Evolutionary conservation across 2,329 filamentous ascomycete genomes (phyloP).

Genomic region (Cryphonectria parasitica): DNA sequence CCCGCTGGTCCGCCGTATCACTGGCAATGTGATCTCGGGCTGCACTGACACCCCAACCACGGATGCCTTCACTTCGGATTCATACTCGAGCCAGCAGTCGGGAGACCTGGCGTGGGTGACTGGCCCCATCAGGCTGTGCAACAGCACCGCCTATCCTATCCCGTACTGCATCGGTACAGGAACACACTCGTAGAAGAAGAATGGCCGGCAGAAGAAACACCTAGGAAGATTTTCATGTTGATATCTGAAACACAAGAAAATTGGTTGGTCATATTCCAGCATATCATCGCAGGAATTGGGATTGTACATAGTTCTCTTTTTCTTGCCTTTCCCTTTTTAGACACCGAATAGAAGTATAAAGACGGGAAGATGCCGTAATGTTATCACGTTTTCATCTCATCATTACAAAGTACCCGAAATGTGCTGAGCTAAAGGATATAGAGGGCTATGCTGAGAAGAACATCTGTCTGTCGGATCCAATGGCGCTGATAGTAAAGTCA

Average conservation of each 20-base stretch:
- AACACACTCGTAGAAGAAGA: conserved; percentile 18
- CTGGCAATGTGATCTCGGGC: conserved; percentile 42
- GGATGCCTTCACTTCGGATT: conserved; percentile 40
- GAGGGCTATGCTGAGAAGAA: no score
- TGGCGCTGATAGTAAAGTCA: no score
- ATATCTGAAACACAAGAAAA: neutral
- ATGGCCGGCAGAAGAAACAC: neutral
- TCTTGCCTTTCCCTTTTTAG: neutral
- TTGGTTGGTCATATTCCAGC: neutral
- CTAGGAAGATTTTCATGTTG: neutral
- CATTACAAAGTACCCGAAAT: neutral
- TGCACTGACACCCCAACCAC: conserved; percentile 38
- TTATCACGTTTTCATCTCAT: neutral
- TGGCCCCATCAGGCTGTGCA: conserved; percentile 44
- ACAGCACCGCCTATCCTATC: conserved; percentile 41
- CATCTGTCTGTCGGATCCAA: no score
- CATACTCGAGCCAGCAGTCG: conserved; percentile 39
- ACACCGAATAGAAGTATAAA: neutral
- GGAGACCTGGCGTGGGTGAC: conserved; percentile 44
- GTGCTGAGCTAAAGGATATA: neutral
- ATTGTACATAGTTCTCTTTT: neutral
- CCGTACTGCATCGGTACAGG: conserved; percentile 44
- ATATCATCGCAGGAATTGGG: neutral
- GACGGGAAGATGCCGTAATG: neutral
- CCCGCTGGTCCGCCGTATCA: conserved; percentile 39